A percentile compares a stretch with the other conserved stretches of the same genome.
Evolutionary conservation across 2,329 filamentous ascomycete species (phyloP).

Genomic region (Tolypocladium endophyticum): DNA sequence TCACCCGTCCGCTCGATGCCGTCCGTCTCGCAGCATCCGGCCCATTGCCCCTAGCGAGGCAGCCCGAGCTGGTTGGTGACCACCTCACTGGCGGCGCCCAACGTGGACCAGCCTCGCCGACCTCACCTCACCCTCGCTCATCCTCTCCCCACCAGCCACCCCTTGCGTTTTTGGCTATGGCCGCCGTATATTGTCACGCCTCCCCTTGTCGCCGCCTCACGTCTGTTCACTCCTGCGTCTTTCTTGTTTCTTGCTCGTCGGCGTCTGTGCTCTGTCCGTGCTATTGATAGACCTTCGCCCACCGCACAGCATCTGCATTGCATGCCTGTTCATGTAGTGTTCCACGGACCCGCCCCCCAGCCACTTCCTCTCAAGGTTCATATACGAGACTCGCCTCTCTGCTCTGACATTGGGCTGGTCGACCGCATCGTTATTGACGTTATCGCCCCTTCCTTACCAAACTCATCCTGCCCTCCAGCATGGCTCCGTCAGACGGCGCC

Average conservation of each 20-base stretch:
- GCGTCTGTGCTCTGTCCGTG: not conserved
- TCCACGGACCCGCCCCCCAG: not conserved
- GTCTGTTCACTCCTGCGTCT: not conserved
- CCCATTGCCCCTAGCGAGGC: not conserved
- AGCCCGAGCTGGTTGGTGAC: not conserved
- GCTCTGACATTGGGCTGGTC: not conserved
- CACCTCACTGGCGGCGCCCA: not conserved
- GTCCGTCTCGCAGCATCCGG: not conserved
- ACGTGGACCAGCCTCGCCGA: not conserved
- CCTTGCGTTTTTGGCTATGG: not conserved
- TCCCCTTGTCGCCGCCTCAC: not conserved
- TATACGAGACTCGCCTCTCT: not conserved
- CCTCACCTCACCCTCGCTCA: not conserved
- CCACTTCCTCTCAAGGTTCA: not conserved
- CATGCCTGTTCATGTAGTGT: not conserved
- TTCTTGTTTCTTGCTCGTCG: not conserved
- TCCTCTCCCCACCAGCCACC: not conserved
- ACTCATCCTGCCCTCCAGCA: conserved; percentile 8
- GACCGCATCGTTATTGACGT: not conserved
- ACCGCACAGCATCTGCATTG: not conserved
- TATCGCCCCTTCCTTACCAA: not conserved
- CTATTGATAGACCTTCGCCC: not conserved
- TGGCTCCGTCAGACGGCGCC: conserved; percentile 19
- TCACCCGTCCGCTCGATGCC: not conserved
- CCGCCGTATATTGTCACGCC: not conserved